Evolutionary conservation across 2,329 filamentous ascomycete species (phyloP), one percentile per base, ranked within the genome.

Genomic region (Penicillium hordei): DNA sequence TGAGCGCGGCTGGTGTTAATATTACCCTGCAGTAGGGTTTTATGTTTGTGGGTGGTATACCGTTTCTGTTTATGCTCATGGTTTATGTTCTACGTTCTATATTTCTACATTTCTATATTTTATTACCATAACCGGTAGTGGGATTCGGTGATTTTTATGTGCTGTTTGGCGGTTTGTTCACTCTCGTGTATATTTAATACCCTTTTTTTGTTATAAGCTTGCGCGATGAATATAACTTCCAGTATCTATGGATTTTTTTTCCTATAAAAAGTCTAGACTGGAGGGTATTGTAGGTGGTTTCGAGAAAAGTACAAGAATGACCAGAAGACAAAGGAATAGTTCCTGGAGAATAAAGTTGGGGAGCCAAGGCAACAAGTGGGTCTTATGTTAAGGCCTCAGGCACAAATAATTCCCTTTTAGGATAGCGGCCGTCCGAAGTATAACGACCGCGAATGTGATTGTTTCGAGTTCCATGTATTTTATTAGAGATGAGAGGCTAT

Each of bases 1-100:
- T 79, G 21, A 61, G 54, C 8, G 69, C 66, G 38, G 44, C 65
- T n/a, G 62, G 58, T 7, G 25, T 67, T 6, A 52, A 54, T 12
- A n/a, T 44, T 2, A 2, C 2, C 7, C 9, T 44, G 17, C 29
- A 29, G 9, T 44, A 4, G 23, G 8, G 15, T 17, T 21, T 39
- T 39, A 2, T 43, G 21, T 9, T 13, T 39, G 23, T 27, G 15
- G 52, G 25, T 19, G 31, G 42, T 52, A 38, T 17, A 23, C 17
- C 3, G 13, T 38, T 27, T 23, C 1, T 23, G 19, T 52, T 31
- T 19, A 34, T 43, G 36, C 7, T 52, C 10, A 40, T 43, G 46
- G 39, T 15, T 52, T n/a, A 38, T 38, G 42, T 15, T 40, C 27
- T 5, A 19, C 9, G 15, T 48, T 48, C 13, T 23, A 23, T 23